Evolutionary conservation across 1,284 basidiomycete species (phyloP), one percentile per base, ranked within the genome.

Genomic region (Pyrrhoderma lamaoense): DNA sequence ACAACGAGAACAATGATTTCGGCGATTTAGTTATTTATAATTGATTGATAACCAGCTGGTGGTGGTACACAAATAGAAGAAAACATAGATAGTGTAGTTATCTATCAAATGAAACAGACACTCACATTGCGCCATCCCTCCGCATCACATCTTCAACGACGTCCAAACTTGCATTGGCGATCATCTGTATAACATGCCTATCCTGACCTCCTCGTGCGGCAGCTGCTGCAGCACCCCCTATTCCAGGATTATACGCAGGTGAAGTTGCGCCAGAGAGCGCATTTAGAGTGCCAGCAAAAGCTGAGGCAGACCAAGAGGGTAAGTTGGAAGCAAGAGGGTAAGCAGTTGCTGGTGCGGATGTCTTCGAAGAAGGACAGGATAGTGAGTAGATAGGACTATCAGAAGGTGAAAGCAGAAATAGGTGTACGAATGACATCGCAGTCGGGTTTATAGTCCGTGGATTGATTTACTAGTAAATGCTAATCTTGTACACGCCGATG

Each of bases 121-220:
- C 87, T 67, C 67, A 94, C 93, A 97, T 90, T 56, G 77, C 77
- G 57, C 79, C 84, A 60, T 93, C 90, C 57, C 84, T 84, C 56
- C 85, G 78, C 79, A 92, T 89, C 44, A 87, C 78, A 63, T 97
- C 92, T 63, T 97, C 94, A 55, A 97, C 80, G 59, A 84, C 82
- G 69, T 95, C 93, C 63, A 97, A 69, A 60, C 87, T 90, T 43
- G 91, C 91, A 65, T 96, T 93, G 36, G 92, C 93, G 61, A 96
- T 89, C 87, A 97, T 93, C 73, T 97, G 93, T 59, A 94, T 87
- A 53, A 97, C 88, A 76, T 95, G 90, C 49, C 89, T 76, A 62
- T 93, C 91, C 66, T 89, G 82, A n/a, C 54, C 51, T 34, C 50
- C 54, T n/a, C 54, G 45, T 22, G 42, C 78, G 73, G 14, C 82